These are phyloP conservation scores for Oryza meyeriana DNA, from an alignment of 176 grass and related monocot species.

Conservation along the genomic window DNA sequence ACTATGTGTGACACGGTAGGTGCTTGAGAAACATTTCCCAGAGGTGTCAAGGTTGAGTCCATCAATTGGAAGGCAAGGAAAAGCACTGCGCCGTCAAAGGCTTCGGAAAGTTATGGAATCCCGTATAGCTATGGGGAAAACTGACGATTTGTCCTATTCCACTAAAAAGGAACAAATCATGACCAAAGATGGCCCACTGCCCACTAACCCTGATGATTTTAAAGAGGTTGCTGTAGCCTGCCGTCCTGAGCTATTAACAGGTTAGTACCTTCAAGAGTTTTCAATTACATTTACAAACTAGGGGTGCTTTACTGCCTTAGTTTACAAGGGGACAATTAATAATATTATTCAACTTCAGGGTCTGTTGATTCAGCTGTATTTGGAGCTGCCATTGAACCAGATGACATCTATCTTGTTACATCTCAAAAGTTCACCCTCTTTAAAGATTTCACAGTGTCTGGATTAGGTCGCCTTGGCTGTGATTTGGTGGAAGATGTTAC, in stretches of 20 bases:
- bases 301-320: neutral
- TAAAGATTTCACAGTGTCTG: constrained; percentile 65
- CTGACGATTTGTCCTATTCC: constrained; percentile 17
- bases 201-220: constrained; percentile 19
- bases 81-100: constrained; percentile 72
- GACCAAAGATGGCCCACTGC: constrained; percentile 5
- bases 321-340: neutral
- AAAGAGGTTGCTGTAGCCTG: constrained; percentile 1
- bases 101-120: constrained; percentile 63
- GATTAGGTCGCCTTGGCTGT: constrained; percentile 68
- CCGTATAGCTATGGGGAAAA: constrained; percentile 15
- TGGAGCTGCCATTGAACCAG: constrained; percentile 4
- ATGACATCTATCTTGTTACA: constrained; percentile 29
- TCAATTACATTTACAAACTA: neutral
- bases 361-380: constrained; percentile 19
- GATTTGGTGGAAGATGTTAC: constrained; percentile 42
- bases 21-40: constrained; percentile 81
- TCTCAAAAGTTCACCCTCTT: constrained; percentile 61
- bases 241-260: neutral
- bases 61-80: constrained; percentile 93
- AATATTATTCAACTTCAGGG: neutral
- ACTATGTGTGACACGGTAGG: constrained; percentile 29
- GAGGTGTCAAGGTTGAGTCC: constrained; percentile 61
- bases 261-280: constrained; percentile 10
- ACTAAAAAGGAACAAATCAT: constrained; percentile 32